Base-by-base conservation (phyloP, 2,329 filamentous ascomycete species). In the Aspergillus spinulosporus region DNA sequence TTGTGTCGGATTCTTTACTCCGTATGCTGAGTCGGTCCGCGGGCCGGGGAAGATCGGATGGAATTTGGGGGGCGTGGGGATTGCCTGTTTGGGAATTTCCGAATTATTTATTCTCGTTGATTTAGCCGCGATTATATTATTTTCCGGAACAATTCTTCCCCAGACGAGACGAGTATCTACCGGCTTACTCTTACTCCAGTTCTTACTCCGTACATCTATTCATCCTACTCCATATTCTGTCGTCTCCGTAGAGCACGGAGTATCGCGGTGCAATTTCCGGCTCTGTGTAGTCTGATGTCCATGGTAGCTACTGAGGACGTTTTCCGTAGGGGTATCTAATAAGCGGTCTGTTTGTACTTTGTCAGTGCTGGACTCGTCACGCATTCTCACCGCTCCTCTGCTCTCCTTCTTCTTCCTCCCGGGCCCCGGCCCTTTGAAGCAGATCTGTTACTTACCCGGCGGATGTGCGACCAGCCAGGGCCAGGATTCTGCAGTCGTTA, bases 1-100 rank as follows among this genome's bases (percentile, higher is more conserved):
- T 53, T 58, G 15, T 52, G 26, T 34, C 46, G 39, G 21, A 29
- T 49, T 56, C 42, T 52, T 40, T 58, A 15, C 14, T 15, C 15
- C 21, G 21, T 34, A 14, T 49, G 40, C 11, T 49, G 28, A 49
- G 48, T 50, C 59, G 59, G 58, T 53, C 59, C 59, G 55, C 61
- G 62, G 61, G 42, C 62, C 62, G 62, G 62, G 62, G 62, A 62
- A 59, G 57, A 57, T 63, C 62, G 62, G 62, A 60, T 61, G 55
- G 48, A 49, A 52, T 52, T 61, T 53, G 62, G 52, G 52, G 47
- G 44, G 21, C 29, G 31, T 37, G 34, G 34, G 34, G 34, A 12
- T 37, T 37, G 11, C 7, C 34, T 37, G 31, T 12, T 37, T 37
- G 11, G 7, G 34, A 12, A 11, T 37, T 37, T 12, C n/a, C n/a